Percentiles rank a stretch among this genome's conserved stretches.
Evolutionary conservation across 2,329 filamentous ascomycete genomes (phyloP).

Genomic region (Pseudogymnoascus sp.): DNA sequence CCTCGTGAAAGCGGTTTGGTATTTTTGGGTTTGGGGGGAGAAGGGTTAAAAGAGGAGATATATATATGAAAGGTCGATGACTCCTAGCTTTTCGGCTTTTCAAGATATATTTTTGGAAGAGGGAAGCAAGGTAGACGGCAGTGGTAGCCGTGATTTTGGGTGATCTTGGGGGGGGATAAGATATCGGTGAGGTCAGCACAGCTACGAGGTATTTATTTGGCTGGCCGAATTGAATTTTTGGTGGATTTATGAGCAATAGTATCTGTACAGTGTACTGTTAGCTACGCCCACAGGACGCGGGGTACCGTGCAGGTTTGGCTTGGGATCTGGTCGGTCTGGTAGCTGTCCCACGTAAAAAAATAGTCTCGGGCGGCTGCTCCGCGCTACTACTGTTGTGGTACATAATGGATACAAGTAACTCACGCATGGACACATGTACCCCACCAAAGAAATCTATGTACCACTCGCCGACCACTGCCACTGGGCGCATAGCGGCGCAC

Average conservation of each 20-base stretch:
- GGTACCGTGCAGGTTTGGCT: neutral
- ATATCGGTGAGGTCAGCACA: neutral
- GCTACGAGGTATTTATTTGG: slow-evolving; percentile 1
- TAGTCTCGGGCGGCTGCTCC: neutral
- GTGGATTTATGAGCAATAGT: neutral
- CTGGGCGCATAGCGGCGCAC: neutral
- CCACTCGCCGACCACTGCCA: neutral
- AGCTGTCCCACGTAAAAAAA: neutral
- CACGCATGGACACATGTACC: neutral
- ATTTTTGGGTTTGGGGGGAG: neutral
- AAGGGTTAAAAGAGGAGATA: neutral
- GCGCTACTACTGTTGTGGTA: neutral
- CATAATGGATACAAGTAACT: neutral
- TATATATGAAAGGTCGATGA: neutral
- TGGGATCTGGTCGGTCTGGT: neutral
- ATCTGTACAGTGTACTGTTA: neutral
- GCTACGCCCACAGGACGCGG: neutral
- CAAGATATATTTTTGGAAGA: neutral
- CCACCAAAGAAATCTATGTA: neutral
- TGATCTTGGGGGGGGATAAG: neutral
- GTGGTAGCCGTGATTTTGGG: neutral
- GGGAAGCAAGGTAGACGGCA: neutral
- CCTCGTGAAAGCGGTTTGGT: neutral
- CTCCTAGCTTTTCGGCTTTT: neutral
- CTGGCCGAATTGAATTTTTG: neutral